Evolutionary conservation across 768 basidiomycete species (phyloP).

Genomic region (Boletus edulis): DNA sequence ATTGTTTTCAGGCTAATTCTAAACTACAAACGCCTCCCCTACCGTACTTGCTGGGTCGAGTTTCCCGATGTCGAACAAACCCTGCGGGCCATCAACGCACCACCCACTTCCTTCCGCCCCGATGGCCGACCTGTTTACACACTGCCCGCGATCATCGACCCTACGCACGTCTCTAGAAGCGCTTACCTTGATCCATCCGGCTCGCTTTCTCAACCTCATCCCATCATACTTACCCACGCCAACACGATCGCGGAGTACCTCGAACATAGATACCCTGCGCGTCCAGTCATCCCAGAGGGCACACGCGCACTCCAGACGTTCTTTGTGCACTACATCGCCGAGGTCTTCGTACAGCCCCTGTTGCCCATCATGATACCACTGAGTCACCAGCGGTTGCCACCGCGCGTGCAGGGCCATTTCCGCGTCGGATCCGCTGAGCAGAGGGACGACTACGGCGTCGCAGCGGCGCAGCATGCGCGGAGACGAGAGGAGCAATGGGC

Average conservation of each 20-base stretch:
- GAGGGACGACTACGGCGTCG: neutral
- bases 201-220: constrained; percentile 37
- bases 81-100: constrained; percentile 56
- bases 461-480: constrained; percentile 24
- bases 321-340: constrained; percentile 69
- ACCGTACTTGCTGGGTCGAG: constrained; percentile 70
- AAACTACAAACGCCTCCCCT: constrained; percentile 73
- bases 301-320: constrained; percentile 64
- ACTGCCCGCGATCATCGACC: constrained; percentile 68
- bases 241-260: constrained; percentile 71
- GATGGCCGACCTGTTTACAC: constrained; percentile 65
- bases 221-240: constrained; percentile 55
- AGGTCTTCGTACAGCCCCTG: constrained; percentile 62
- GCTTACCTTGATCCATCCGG: neutral
- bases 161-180: constrained; percentile 22
- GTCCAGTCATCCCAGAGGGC: constrained; percentile 69
- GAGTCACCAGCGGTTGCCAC: constrained; percentile 58
- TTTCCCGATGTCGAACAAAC: constrained; percentile 66
- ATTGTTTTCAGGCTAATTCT: constrained; percentile 54
- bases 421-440: constrained; percentile 9
- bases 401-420: constrained; percentile 54
- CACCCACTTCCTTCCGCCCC: constrained; percentile 48
- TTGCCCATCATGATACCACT: constrained; percentile 70
- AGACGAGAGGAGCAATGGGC: constrained; percentile 63
- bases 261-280: constrained; percentile 63